Conservation (phyloP, 257 asterid genomes). For the Solanum chiquidenum region DNA sequence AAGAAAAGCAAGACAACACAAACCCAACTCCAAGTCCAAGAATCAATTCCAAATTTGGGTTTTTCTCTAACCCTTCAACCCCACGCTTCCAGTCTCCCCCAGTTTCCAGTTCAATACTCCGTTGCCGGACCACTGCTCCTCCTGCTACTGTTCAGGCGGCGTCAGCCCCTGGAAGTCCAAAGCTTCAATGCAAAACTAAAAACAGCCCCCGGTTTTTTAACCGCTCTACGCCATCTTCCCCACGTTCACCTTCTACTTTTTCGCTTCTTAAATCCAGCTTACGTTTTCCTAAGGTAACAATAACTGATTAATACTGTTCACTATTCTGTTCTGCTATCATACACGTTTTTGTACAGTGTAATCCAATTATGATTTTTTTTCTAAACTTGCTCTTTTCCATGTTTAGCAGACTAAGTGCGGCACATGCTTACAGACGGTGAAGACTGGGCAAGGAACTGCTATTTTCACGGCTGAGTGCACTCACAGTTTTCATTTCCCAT, state of each 20-base stretch:
- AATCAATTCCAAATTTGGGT: constrained; percentile 37
- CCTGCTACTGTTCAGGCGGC: background rate
- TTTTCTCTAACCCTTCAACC: constrained; percentile 80
- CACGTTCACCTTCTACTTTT: constrained; percentile 83
- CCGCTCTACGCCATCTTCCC: constrained; percentile 79
- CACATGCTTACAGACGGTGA: constrained; percentile 54
- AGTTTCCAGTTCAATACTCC: constrained; percentile 36
- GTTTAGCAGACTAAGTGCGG: constrained; percentile 69
- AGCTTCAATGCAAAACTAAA: constrained; percentile 51
- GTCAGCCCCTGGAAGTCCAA: constrained; percentile 28
- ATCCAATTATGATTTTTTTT: background rate
- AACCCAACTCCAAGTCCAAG: constrained; percentile 36
- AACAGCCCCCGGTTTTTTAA: constrained; percentile 51
- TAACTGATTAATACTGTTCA: background rate
- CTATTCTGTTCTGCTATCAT: background rate
- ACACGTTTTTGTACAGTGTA: background rate
- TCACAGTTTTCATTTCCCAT: constrained; percentile 84
- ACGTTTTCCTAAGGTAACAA: constrained; percentile 46
- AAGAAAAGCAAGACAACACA: constrained; percentile 1
- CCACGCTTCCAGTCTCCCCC: constrained; percentile 58
- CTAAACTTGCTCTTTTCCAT: background rate
- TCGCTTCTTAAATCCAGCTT: constrained; percentile 64
- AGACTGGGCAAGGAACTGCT: constrained; percentile 82
- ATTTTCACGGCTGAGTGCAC: constrained; percentile 98
- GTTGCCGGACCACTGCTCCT: constrained; percentile 36